Base-by-base conservation (phyloP, 148 eudicot species). In the Spergularia marina region DNA sequence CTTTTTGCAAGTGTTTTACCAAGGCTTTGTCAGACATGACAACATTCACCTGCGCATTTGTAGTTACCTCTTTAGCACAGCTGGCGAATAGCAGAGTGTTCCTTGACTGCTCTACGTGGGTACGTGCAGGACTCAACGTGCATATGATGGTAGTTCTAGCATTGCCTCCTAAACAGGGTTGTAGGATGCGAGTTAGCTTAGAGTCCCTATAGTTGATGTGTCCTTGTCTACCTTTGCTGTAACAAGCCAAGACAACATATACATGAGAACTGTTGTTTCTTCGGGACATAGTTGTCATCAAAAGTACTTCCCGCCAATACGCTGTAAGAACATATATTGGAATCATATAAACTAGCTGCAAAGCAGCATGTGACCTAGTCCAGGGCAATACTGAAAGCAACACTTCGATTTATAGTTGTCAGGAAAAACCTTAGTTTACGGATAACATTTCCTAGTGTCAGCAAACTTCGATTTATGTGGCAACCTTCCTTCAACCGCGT, bases 1-100 rank as follows among this genome's bases (percentile, higher is more conserved):
- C 98, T 75, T 86, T 89, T 70, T 91, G 98, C 84, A 94, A 84
- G 79, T 94, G 98, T 70, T 94, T 94, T 69, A 94, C 98, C 88
- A 94, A 84, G 74, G 98, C 98, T 85, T 94, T 94, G 65, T 94
- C 98, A 60, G 98, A 94, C 98, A 94, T 89, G 74, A 94, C 97
- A 12, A 94, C 98, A 76, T 94, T 94, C 83, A 94, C 98, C 81
- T 91, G 88, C 23, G 98, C 98, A 85, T 94, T 94, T 68, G 98
- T 94, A 8, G 84, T 83, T 71, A 94, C 98, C 88, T 94, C 92
- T 77, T 94, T 94, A 56, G 98, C 98, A 79, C 98, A 94, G 68
- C 89, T 85, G 57, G 98, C 98, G 86, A 94, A 94, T 80, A 91
- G 78, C 71, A 94, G 90, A 15, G 98, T 94, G 74, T 94, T 94